These are phyloP conservation scores for Schizochytrium sp. DNA, from an alignment of 108 stramenopile species.

Conservation along the genomic window DNA sequence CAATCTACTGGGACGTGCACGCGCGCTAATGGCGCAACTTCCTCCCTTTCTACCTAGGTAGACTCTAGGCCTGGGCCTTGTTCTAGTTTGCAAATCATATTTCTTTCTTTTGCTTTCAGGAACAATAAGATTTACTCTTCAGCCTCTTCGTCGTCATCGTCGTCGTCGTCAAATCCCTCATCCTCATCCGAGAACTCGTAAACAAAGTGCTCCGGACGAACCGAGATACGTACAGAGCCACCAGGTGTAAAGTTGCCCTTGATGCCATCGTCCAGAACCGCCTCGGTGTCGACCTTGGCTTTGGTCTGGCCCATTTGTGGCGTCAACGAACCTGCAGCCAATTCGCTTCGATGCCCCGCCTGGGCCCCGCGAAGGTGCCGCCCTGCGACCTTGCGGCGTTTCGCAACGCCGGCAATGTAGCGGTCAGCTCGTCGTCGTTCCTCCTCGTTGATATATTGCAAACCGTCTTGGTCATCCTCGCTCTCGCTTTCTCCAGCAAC, in stretches of 20 bases:
- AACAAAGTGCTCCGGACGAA: not conserved
- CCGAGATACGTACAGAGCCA: not conserved
- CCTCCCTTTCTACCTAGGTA: too few species aligned
- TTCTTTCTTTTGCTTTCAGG: not conserved
- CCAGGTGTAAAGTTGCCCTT: not conserved
- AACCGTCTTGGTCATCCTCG: not conserved
- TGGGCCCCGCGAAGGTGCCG: not conserved
- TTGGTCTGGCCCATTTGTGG: too few species aligned
- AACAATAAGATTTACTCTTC: not conserved
- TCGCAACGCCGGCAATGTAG: not conserved
- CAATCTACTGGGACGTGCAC: too few species aligned
- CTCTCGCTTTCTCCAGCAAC: not conserved
- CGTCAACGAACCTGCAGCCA: not conserved
- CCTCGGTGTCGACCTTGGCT: not conserved
- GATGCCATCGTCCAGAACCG: not conserved
- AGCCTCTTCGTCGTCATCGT: not conserved
- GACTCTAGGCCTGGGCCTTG: too few species aligned
- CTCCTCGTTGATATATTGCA: not conserved
- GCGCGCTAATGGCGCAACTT: too few species aligned
- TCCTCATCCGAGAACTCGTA: constrained; percentile 15
- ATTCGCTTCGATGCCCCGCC: too few species aligned
- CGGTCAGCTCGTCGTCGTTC: not conserved
- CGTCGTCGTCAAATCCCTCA: not conserved
- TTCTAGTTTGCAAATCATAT: not conserved
- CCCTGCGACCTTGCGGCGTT: not conserved